These are phyloP conservation scores for Isochrysis galbana DNA, from an alignment of 78 protist genomes.

Conservation along the genomic window DNA sequence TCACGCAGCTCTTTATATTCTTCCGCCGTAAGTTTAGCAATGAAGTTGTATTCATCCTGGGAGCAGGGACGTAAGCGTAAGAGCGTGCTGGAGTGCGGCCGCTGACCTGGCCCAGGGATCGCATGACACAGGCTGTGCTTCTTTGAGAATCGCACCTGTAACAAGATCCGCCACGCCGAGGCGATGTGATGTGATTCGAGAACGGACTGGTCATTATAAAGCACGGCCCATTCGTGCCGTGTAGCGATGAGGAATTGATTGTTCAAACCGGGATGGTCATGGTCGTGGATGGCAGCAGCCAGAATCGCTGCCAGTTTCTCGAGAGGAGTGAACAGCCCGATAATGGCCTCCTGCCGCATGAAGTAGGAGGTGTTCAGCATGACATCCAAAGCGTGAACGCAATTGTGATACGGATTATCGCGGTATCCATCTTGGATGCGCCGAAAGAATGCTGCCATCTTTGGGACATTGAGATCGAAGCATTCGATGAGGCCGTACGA, in stretches of 20 bases:
- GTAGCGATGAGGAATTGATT: slow-evolving; percentile 5
- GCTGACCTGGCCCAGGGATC: neutral
- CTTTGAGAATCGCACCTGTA: too few relatives aligned
- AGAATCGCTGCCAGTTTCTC: neutral
- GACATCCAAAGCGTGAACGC: neutral
- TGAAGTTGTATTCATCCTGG: neutral
- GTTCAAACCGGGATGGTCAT: slow-evolving; percentile 46
- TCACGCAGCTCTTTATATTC: neutral
- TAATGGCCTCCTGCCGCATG: neutral
- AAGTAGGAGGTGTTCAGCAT: neutral
- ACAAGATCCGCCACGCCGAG: neutral
- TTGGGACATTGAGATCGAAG: neutral
- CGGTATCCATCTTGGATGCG: neutral
- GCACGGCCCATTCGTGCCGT: neutral
- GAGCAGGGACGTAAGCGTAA: too few relatives aligned
- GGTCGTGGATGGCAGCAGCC: slow-evolving; percentile 42
- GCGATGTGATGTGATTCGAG: slow-evolving; percentile 49
- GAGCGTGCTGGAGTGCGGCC: neutral
- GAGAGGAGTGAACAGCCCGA: neutral
- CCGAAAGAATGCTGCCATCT: neutral
- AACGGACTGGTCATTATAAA: slow-evolving; percentile 47
- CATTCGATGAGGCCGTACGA: neutral
- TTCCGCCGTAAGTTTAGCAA: neutral
- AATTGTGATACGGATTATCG: neutral
- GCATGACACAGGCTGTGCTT: too few relatives aligned